These are phyloP conservation scores for Ramalina intermedia DNA, from an alignment of 495 filamentous ascomycete species.

Conservation along the genomic window DNA sequence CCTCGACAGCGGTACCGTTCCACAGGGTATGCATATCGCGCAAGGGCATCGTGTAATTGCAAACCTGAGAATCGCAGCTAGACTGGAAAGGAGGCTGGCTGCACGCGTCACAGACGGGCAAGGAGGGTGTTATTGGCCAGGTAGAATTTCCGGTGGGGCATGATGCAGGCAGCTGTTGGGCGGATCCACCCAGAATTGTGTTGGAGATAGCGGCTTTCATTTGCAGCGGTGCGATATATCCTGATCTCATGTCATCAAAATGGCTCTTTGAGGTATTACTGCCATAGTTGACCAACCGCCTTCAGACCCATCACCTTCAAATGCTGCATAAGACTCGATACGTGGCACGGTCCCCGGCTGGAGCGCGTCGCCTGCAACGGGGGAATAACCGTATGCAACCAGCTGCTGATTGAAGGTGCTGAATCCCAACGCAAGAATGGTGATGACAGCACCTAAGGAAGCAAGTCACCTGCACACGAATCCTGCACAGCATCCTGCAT, in stretches of 20 bases:
- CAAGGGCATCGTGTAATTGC: background rate
- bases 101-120: slow-evolving; percentile 29
- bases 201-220: slow-evolving; percentile 28
- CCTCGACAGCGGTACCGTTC: background rate
- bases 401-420: slow-evolving; percentile 34
- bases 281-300: background rate
- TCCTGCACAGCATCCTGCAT: too few species aligned
- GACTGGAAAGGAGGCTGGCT: slow-evolving; percentile 21
- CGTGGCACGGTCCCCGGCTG: background rate
- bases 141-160: slow-evolving; percentile 33
- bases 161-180: slow-evolving; percentile 10
- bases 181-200: slow-evolving; percentile 16
- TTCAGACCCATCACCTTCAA: background rate
- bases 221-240: slow-evolving; percentile 8
- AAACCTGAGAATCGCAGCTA: background rate
- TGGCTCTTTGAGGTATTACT: background rate
- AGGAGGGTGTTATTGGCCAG: slow-evolving; percentile 27
- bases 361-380: background rate
- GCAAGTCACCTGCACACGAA: slow-evolving; percentile 20
- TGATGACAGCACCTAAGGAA: slow-evolving; percentile 24
- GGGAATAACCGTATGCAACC: slow-evolving; percentile 9
- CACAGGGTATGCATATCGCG: background rate
- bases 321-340: background rate
- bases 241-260: background rate
- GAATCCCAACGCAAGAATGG: slow-evolving; percentile 25